Conservation (phyloP, 306 rosid genomes). For the Acacia acuminata region DNA sequence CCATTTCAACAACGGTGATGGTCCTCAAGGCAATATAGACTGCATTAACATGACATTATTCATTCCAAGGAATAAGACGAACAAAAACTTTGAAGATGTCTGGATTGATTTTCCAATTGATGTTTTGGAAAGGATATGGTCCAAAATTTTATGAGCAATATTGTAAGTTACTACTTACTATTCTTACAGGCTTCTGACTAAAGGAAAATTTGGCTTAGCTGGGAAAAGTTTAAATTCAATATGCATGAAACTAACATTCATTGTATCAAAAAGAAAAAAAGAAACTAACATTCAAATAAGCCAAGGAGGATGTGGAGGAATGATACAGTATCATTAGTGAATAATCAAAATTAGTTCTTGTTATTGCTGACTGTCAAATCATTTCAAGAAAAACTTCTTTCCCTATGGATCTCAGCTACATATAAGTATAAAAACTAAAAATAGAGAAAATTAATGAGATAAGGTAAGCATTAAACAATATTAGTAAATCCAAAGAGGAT, state of each 20-base stretch:
- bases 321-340: background rate
- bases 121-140: background rate
- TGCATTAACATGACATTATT: background rate
- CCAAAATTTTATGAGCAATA: background rate
- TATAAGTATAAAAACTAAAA: background rate
- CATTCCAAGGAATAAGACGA: background rate
- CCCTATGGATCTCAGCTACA: background rate
- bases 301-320: background rate
- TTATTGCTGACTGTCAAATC: background rate
- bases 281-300: background rate
- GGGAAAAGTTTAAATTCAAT: background rate
- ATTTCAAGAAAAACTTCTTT: background rate
- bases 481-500: background rate
- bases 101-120: background rate
- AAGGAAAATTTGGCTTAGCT: background rate
- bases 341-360: background rate
- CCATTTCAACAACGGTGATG: background rate
- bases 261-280: too few relatives aligned
- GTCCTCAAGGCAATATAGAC: background rate
- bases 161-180: background rate
- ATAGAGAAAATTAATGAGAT: background rate
- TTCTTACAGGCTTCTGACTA: too few relatives aligned
- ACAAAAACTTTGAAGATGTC: background rate
- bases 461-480: background rate
- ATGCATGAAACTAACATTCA: background rate